Conservation (phyloP, 805 yeast species). For the Saccharomycopsis amapae region DNA sequence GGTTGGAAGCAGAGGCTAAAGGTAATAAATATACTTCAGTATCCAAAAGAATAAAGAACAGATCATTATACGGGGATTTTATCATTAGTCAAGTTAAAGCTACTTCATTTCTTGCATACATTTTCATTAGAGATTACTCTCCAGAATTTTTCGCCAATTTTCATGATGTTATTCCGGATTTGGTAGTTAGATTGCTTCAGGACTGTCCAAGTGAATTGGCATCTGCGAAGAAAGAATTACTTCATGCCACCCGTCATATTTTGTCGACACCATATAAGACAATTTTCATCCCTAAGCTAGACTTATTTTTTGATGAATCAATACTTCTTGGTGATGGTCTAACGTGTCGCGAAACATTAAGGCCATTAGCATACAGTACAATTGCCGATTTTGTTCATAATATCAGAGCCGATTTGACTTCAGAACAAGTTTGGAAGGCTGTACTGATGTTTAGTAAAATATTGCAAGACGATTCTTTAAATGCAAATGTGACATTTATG, state of each 20-base stretch:
- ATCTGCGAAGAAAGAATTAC: conserved; percentile 82
- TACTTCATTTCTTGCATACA: conserved; percentile 89
- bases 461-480: conserved; percentile 72
- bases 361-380: conserved; percentile 91
- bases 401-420: conserved; percentile 73
- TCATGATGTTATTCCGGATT: conserved; percentile 69
- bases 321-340: conserved; percentile 89
- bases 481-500: conserved; percentile 90
- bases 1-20: conserved; percentile 45
- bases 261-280: conserved; percentile 80
- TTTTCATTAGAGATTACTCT: conserved; percentile 78
- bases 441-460: conserved; percentile 75
- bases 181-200: conserved; percentile 76
- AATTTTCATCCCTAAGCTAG: conserved; percentile 79
- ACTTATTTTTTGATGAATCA: conserved; percentile 75
- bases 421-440: conserved; percentile 81
- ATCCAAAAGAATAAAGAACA: conserved; percentile 65
- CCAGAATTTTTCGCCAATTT: conserved; percentile 50
- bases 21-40: conserved; percentile 62
- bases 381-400: conserved; percentile 95
- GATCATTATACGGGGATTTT: conserved; percentile 80
- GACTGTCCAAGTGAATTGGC: conserved; percentile 95
- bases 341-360: conserved; percentile 80
- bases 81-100: conserved; percentile 92
- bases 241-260: conserved; percentile 94